Conservation (phyloP, 257 asterid genomes). For the Solanum sparsipilum region DNA sequence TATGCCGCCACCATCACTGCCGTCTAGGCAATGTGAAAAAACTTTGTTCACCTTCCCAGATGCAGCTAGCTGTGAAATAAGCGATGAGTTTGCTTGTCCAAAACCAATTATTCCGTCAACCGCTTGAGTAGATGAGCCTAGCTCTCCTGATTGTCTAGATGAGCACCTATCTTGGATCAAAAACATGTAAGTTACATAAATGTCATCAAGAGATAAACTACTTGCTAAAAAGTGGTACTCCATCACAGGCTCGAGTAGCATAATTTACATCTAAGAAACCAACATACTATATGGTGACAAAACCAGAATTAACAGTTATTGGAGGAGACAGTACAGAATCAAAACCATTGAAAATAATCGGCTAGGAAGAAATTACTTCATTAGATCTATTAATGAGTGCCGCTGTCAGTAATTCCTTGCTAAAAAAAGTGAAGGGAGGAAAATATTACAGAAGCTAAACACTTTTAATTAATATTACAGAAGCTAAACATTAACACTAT, state of each 20-base stretch:
- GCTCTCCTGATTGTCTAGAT: conserved; percentile 74
- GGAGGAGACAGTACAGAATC: background rate
- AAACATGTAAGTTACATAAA: conserved; percentile 18
- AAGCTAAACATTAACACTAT: background rate
- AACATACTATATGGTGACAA: background rate
- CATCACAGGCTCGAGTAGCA: background rate
- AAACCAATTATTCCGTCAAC: conserved; percentile 97
- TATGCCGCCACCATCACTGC: conserved; percentile 82
- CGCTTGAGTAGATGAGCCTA: conserved; percentile 75
- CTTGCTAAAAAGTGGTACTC: background rate
- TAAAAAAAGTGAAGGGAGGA: background rate
- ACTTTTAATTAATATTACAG: background rate
- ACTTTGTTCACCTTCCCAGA: conserved; percentile 64
- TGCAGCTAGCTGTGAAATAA: conserved; percentile 86
- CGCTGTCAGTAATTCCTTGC: background rate
- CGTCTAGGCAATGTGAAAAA: conserved; percentile 93
- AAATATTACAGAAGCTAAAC: background rate
- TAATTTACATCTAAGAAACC: background rate
- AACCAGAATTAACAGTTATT: background rate
- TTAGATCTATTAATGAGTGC: background rate
- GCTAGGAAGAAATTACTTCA: background rate
- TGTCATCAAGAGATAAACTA: background rate
- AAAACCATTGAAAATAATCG: background rate
- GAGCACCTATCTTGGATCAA: conserved; percentile 65
- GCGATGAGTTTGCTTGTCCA: conserved; percentile 91